A percentile compares a stretch with the other conserved stretches of the same genome.
Conservation (phyloP, 1,284 basidiomycete genomes). For the Mrakiaceae sp. region DNA sequence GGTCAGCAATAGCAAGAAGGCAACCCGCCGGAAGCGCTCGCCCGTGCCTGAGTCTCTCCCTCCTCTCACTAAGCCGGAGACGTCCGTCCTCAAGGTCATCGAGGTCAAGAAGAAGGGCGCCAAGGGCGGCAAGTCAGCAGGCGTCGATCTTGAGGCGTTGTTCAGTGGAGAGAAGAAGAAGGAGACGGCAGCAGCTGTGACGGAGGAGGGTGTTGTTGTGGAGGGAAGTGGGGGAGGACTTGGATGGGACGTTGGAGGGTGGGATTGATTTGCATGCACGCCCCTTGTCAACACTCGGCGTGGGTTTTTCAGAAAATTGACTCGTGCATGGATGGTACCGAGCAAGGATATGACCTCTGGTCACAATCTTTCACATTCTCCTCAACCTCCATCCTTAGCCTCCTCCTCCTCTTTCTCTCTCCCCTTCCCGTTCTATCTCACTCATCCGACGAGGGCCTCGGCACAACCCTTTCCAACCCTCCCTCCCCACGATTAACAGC, state of each 20-base stretch:
- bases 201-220: too few species aligned
- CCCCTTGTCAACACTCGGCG: too few species aligned
- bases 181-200: background rate
- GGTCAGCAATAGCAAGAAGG: background rate
- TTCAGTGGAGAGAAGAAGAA: slow-evolving; percentile 7
- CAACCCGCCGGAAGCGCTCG: background rate
- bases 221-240: background rate
- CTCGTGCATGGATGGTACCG: too few species aligned
- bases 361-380: too few species aligned
- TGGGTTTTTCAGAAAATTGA: too few species aligned
- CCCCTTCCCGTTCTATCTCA: too few species aligned
- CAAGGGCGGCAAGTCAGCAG: background rate
- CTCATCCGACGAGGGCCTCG: too few species aligned
- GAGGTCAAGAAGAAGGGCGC: slow-evolving; percentile 12
- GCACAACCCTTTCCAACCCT: too few species aligned
- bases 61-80: slow-evolving; percentile 3
- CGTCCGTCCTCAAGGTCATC: slow-evolving; percentile 16
- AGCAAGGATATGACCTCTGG: too few species aligned
- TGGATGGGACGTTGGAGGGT: background rate
- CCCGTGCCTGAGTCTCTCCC: background rate
- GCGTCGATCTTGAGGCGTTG: slow-evolving; percentile 7
- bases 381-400: too few species aligned
- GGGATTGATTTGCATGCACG: background rate
- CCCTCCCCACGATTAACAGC: too few species aligned
- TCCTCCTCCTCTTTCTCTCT: too few species aligned